Evolutionary conservation across 208 protist genomes (phyloP).

Genomic region (Acanthamoeba culbertsoni): DNA sequence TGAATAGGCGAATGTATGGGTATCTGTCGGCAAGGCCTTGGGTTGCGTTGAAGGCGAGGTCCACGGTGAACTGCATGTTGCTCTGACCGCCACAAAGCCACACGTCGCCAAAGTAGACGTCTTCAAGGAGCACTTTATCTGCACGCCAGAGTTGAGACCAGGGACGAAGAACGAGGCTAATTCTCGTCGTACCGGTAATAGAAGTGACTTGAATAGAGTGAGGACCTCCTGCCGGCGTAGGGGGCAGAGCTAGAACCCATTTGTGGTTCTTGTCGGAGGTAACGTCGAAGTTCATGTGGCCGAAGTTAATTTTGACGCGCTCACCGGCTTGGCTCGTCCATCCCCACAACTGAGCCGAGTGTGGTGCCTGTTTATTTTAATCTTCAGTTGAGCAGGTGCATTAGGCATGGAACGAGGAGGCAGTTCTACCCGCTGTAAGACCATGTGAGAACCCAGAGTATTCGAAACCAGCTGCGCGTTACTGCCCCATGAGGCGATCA

Average conservation of each 20-base stretch:
- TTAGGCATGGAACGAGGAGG: not conserved
- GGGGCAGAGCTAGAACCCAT: not conserved
- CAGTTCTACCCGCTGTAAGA: constrained; percentile 28
- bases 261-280: not conserved
- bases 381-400: not conserved
- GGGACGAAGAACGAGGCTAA: not conserved
- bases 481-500: too few species aligned
- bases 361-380: not conserved
- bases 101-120: constrained; percentile 66
- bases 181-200: not conserved
- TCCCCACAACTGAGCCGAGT: not conserved
- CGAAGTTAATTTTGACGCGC: not conserved
- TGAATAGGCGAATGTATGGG: constrained; percentile 50
- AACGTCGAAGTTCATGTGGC: not conserved
- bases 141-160: not conserved
- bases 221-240: not conserved
- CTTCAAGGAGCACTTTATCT: not conserved
- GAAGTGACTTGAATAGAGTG: not conserved
- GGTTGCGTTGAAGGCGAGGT: constrained; percentile 54
- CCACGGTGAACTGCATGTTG: constrained; percentile 66
- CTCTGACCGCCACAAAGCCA: constrained; percentile 59
- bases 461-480: constrained; percentile 37
- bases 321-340: not conserved
- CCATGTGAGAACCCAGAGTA: constrained; percentile 55
- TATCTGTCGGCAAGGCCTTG: constrained; percentile 26